A percentile compares a stretch with the other conserved stretches of the same genome.
Evolutionary conservation across 2,329 filamentous ascomycete species (phyloP).

Genomic region (Claviceps humidiphila): DNA sequence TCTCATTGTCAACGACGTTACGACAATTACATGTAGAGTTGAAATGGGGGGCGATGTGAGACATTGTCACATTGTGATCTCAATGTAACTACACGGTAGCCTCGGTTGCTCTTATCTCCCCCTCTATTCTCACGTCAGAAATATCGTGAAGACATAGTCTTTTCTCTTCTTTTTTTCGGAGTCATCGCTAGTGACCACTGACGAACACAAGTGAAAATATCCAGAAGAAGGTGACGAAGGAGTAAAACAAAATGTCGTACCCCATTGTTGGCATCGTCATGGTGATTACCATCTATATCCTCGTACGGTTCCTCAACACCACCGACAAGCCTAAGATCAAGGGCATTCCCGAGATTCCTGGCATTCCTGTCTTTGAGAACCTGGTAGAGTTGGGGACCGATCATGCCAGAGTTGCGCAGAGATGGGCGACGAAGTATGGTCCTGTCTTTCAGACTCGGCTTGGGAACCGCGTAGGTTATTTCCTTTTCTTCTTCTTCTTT

Average conservation of each 20-base stretch:
- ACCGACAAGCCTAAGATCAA: slow-evolving; percentile 50
- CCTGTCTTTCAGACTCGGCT: slow-evolving; percentile 54
- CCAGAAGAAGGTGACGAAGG: no score
- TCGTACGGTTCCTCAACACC: slow-evolving; percentile 22
- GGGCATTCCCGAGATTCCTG: slow-evolving; percentile 46
- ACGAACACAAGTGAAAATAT: no score
- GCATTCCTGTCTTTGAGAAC: slow-evolving; percentile 50
- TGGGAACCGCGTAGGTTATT: slow-evolving; percentile 45
- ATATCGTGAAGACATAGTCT: no score
- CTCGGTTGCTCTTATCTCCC: no score
- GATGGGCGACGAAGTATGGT: slow-evolving; percentile 47
- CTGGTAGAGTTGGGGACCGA: slow-evolving; percentile 45
- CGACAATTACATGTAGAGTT: no score
- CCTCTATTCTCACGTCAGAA: no score
- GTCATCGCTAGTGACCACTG: no score
- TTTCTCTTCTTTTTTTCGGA: no score
- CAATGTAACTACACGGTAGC: no score
- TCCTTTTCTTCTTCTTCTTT: background rate
- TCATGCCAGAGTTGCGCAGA: slow-evolving; percentile 39
- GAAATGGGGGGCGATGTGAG: no score
- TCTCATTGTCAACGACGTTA: no score
- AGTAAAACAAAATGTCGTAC: background rate
- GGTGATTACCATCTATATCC: slow-evolving; percentile 9
- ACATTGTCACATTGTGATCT: no score
- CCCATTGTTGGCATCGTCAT: slow-evolving; percentile 9